Evolutionary conservation across 1,284 basidiomycete species (phyloP), one percentile per base, ranked within the genome.

Genomic region (Moesziomyces antarcticus): DNA sequence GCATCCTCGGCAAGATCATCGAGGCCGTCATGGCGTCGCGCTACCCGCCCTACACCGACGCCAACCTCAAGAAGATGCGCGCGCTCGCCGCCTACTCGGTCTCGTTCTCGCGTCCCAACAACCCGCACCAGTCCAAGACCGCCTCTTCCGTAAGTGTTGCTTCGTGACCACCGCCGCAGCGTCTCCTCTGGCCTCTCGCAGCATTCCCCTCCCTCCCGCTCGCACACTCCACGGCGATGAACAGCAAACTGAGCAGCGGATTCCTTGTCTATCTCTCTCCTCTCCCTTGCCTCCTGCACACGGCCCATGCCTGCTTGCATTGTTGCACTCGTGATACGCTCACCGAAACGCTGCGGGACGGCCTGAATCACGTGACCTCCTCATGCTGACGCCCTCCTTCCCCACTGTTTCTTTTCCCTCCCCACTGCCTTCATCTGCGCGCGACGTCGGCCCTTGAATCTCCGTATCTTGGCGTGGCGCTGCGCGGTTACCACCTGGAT

Each of bases 21-120:
- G 85, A 86, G 59, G 18, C 65, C 9, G 47, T 83, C 60, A 81
- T 86, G 77, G 62, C 76, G 27, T 50, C 62, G 30, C 78, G 85
- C 16, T 86, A 86, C 78, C 85, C 85, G 24, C 85, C 85, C 10
- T 85, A 85, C 69, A 58, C 64, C 13, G 47, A 67, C 1, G 63
- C 53, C 46, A 78, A 82, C 61, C 62, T 78, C 25, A 62, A 65
- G 43, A 68, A 79, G 62, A 70, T 82, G 67, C 48, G 41, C 6
- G 20, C 58, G 33, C 51, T 79, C n/a, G 65, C 75, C 11, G 55
- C 54, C 13, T 70, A 74, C 50, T 46, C 42, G 35, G 33, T 73
- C 45, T 43, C 52, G 40, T 82, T 83, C 53, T 48, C 56, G 44
- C 57, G 77, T 21, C 81, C 82, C 0, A 52, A 47, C 37, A 74